Percentiles rank a stretch among this genome's conserved stretches.
Conservation (phyloP, 2,329 filamentous ascomycete species). For the Bipolaris zeicola region DNA sequence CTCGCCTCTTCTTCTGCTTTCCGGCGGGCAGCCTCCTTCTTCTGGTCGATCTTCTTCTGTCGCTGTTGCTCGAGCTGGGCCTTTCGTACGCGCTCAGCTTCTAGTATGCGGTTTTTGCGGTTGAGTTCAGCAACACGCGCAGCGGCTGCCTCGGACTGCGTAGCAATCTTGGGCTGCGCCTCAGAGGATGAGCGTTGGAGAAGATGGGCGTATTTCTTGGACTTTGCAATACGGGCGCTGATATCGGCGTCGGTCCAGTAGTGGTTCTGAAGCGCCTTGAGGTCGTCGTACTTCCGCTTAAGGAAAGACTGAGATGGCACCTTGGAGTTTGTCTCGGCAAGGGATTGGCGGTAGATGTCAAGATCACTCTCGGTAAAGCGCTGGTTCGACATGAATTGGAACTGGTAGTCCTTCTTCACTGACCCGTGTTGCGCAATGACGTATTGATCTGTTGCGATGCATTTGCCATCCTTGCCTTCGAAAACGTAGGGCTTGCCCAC, state of each 20-base stretch:
- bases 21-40: conserved; percentile 52
- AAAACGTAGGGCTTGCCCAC: conserved; percentile 84
- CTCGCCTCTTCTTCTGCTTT: conserved; percentile 59
- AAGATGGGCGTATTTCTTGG: conserved; percentile 55
- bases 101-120: conserved; percentile 78
- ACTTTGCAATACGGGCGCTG: conserved; percentile 74
- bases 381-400: conserved; percentile 86
- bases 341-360: conserved; percentile 77
- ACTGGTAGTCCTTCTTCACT: conserved; percentile 82
- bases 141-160: conserved; percentile 68
- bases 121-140: conserved; percentile 86
- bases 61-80: conserved; percentile 78
- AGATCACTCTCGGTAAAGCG: conserved; percentile 85
- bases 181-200: conserved; percentile 70
- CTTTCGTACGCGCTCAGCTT: conserved; percentile 87
- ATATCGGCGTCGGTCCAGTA: conserved; percentile 84
- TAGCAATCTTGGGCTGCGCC: conserved; percentile 62
- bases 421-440: conserved; percentile 81
- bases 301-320: conserved; percentile 76
- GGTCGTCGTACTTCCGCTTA: conserved; percentile 74
- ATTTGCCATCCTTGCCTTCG: conserved; percentile 72
- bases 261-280: conserved; percentile 78
- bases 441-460: conserved; percentile 85
- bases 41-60: conserved; percentile 43
- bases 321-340: conserved; percentile 69